phyloP scores from a whole-genome alignment of 805 yeast genomes.

The Cyberlindnera euphorbiae region DNA sequence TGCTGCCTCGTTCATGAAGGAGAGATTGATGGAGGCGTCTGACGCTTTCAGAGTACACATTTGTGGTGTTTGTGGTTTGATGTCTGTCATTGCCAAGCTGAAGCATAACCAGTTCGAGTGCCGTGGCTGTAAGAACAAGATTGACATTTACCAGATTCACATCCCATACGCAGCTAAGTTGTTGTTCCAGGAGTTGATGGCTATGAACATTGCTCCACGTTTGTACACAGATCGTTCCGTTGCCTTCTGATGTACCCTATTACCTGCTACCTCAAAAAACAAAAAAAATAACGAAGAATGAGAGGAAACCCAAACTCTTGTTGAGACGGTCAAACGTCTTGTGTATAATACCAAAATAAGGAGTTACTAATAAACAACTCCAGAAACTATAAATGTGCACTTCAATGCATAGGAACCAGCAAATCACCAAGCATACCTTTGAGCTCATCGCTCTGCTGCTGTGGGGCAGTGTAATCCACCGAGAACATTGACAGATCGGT shows the following conservation, averaged over 20 bases:
- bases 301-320: no score
- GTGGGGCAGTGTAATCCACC: constrained; percentile 34
- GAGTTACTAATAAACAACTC: no score
- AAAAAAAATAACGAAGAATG: neutral
- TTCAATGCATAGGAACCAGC: constrained; percentile 8
- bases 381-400: no score
- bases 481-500: constrained; percentile 43
- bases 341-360: constrained; percentile 1
- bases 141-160: constrained; percentile 95
- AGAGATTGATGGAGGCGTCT: constrained; percentile 97
- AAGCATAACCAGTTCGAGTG: constrained; percentile 98
- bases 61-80: constrained; percentile 97
- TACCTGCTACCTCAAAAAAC: neutral
- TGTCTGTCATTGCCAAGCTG: constrained; percentile 95
- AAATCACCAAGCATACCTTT: constrained; percentile 13
- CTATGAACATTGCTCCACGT: constrained; percentile 98
- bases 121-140: constrained; percentile 97
- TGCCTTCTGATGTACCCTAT: constrained; percentile 26
- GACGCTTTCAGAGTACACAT: constrained; percentile 98
- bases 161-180: constrained; percentile 98
- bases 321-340: no score
- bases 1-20: constrained; percentile 97
- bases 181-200: constrained; percentile 98
- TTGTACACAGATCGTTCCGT: constrained; percentile 90
- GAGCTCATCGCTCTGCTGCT: constrained; percentile 13